phyloP scores from a whole-genome alignment of 495 filamentous ascomycete genomes.

The Daldinia grandis region DNA sequence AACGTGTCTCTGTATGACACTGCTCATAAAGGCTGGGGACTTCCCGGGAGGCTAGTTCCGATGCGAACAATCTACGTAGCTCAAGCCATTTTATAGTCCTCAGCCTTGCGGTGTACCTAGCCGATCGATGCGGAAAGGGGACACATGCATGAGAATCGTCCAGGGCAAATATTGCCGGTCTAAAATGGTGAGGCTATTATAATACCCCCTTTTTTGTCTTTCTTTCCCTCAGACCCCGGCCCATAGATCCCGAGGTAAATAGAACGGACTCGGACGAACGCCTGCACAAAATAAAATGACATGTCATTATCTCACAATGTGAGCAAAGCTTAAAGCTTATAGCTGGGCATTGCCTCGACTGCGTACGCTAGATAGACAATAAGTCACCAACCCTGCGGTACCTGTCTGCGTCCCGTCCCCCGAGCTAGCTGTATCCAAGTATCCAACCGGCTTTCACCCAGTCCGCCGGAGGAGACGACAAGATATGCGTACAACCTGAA shows the following conservation, averaged over 20 bases:
- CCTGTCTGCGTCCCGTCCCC: slow-evolving; percentile 3
- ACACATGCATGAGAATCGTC: neutral
- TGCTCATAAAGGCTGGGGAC: slow-evolving; percentile 6
- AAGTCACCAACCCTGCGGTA: neutral
- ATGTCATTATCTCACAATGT: slow-evolving; percentile 12
- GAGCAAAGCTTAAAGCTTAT: neutral
- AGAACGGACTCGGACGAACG: neutral
- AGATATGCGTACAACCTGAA: neutral
- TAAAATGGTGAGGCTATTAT: neutral
- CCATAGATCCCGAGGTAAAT: neutral
- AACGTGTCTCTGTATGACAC: neutral
- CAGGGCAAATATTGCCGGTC: neutral
- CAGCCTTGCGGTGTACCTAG: slow-evolving; percentile 12
- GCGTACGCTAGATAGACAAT: neutral
- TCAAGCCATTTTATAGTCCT: neutral
- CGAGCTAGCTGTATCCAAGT: slow-evolving; percentile 5
- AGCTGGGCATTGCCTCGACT: neutral
- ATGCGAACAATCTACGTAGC: slow-evolving; percentile 5
- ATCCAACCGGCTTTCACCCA: slow-evolving; percentile 15
- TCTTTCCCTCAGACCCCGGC: neutral
- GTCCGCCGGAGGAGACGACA: neutral
- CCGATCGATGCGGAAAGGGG: neutral
- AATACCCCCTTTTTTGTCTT: neutral
- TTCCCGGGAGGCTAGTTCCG: neutral
- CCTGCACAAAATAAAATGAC: slow-evolving; percentile 19